phyloP scores from a whole-genome alignment of 345 rosid species.

The Eucalyptus brandiana region DNA sequence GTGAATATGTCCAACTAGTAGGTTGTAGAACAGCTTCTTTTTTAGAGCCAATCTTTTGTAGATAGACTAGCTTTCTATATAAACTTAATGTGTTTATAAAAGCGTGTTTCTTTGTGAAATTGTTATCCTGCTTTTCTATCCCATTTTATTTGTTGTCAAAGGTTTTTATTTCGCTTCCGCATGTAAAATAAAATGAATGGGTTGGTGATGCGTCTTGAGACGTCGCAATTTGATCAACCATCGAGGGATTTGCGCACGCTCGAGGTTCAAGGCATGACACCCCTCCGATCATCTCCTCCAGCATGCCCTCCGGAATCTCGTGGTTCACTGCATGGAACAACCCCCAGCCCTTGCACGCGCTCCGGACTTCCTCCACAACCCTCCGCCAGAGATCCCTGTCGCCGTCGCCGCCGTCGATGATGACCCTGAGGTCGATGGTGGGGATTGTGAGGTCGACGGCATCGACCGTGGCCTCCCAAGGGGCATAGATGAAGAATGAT shows the following conservation, averaged over 20 bases:
- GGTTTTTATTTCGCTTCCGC: no score
- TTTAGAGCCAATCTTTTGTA: no score
- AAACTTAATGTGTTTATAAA: no score
- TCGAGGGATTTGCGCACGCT: accelerated
- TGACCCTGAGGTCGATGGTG: accelerated
- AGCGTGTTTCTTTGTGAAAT: no score
- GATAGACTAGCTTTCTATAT: no score
- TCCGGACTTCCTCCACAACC: not conserved
- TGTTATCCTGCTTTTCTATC: no score
- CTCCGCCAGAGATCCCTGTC: no score
- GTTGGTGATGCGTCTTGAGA: accelerated
- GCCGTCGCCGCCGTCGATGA: no score
- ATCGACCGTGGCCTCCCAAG: accelerated
- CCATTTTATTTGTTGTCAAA: accelerated
- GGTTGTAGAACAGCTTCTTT: accelerated
- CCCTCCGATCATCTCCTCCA: not conserved
- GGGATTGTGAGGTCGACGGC: accelerated
- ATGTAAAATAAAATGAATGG: no score
- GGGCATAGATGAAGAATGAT: no score
- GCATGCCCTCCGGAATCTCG: not conserved
- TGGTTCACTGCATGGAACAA: not conserved
- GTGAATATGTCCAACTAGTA: no score
- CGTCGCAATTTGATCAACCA: accelerated
- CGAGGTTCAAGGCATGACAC: no score
- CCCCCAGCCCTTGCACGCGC: not conserved